Evolutionary conservation across 768 basidiomycete genomes (phyloP).

Genomic region (Kwoniella sp.): DNA sequence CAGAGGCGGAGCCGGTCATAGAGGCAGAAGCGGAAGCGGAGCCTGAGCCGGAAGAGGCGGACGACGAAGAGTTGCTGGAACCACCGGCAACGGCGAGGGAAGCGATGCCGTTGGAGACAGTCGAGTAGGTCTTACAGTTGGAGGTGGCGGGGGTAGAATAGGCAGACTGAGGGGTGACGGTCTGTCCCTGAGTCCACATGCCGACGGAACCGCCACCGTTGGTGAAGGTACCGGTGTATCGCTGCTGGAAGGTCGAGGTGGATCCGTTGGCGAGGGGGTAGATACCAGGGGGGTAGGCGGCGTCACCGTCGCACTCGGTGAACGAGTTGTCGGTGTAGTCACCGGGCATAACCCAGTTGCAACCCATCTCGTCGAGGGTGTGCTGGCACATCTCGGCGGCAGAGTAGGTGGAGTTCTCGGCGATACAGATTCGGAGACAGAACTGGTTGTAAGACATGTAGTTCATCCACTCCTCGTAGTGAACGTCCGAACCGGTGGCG

Average conservation of each 20-base stretch:
- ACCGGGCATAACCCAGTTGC: slow-evolving; percentile 50
- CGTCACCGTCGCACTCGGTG: slow-evolving; percentile 54
- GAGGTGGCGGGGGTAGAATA: slow-evolving; percentile 49
- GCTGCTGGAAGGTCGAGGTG: slow-evolving; percentile 50
- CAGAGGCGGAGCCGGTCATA: slow-evolving; percentile 18
- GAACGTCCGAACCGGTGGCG: slow-evolving; percentile 48
- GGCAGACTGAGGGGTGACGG: slow-evolving; percentile 47
- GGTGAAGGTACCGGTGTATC: slow-evolving; percentile 51
- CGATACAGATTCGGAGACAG: slow-evolving; percentile 55
- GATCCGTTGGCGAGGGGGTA: slow-evolving; percentile 49
- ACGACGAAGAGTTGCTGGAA: slow-evolving; percentile 40
- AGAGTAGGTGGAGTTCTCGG: slow-evolving; percentile 50
- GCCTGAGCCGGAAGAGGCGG: slow-evolving; percentile 54
- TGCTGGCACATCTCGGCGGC: slow-evolving; percentile 51
- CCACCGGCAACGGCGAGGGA: slow-evolving; percentile 16
- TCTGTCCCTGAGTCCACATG: slow-evolving; percentile 48
- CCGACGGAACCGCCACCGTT: slow-evolving; percentile 28
- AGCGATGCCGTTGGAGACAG: slow-evolving; percentile 40
- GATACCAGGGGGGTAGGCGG: slow-evolving; percentile 52
- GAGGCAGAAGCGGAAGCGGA: slow-evolving; percentile 50
- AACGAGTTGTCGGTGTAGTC: slow-evolving; percentile 52
- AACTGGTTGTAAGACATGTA: slow-evolving; percentile 54
- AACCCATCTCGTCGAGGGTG: slow-evolving; percentile 51
- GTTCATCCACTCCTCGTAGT: slow-evolving; percentile 55
- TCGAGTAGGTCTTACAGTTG: slow-evolving; percentile 51